Base-by-base conservation (phyloP, 305 asterid species). In the Rubia tinctorum region DNA sequence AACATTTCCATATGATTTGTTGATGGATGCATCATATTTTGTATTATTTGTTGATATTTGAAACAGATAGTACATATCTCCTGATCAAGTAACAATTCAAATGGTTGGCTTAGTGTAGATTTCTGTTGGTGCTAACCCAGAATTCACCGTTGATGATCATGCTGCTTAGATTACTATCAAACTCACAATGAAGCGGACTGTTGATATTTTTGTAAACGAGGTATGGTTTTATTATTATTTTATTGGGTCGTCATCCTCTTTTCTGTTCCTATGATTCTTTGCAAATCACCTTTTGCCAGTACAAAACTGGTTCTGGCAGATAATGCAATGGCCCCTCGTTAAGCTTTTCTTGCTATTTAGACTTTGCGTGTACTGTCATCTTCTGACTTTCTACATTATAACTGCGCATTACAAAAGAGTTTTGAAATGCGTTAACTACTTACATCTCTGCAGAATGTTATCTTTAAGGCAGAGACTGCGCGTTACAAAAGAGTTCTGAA, bases 141-240 rank as follows among this genome's bases (percentile, higher is more conserved):
- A 37, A 37, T 37, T 37, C 6, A 37, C 40, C 5, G 40, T 37
- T 37, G 6, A 37, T 37, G 7, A 37, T 37, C 7, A 89, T 30
- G 92, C 85, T 73, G 84, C 91, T 18, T 96, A 83, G 81, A 85
- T 91, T 80, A 88, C 71, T 7, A 78, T 91, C 34, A 37, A 91
- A 87, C 97, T 95, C 20, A 84, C 85, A n/a, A 91, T 95, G 11
- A 93, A 93, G 88, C 94, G 91, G 77, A 93, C 90, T 15, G 97
- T 93, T 40, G 94, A 93, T 82, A 93, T 93, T 79, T 84, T 86
- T 10, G 93, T 93, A 20, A 82, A 87, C 23, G 97, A 93, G 97
- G 98, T 93, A 69, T 44, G 55, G 83, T 76, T 77, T 60, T 2
- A 30, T 45, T 20, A 39, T 43, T 43, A 7, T 7, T 44, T 44